Evolutionary conservation across 352 stramenopile species (phyloP).

Genomic region (Pilasporangium apinafurcum): DNA sequence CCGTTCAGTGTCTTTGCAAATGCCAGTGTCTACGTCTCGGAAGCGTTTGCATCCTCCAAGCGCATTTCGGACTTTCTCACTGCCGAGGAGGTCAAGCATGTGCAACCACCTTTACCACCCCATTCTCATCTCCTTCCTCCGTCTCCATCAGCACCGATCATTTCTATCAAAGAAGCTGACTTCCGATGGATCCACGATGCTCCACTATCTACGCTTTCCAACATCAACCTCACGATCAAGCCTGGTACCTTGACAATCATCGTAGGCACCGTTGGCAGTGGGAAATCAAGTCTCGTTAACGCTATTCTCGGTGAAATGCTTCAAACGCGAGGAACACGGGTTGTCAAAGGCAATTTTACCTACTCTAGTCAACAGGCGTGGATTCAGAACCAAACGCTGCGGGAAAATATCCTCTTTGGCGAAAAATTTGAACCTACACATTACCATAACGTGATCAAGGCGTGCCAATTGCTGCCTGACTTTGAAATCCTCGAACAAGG

Average conservation of each 20-base stretch:
- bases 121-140: too few species aligned
- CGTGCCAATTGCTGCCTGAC: slow-evolving; percentile 83
- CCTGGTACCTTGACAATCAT: slow-evolving; percentile 34
- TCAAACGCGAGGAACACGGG: slow-evolving; percentile 10
- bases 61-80: slow-evolving; percentile 34
- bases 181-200: slow-evolving; percentile 24
- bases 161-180: slow-evolving; percentile 15
- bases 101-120: too few species aligned
- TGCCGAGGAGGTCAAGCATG: slow-evolving; percentile 26
- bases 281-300: slow-evolving; percentile 44
- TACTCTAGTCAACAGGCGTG: slow-evolving; percentile 39
- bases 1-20: slow-evolving; percentile 53
- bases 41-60: slow-evolving; percentile 32
- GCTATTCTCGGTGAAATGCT: slow-evolving; percentile 46
- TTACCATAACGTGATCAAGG: slow-evolving; percentile 46
- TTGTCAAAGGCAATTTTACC: slow-evolving; percentile 22
- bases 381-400: slow-evolving; percentile 42
- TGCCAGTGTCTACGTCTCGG: slow-evolving; percentile 32
- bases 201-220: slow-evolving; percentile 15
- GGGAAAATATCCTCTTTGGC: slow-evolving; percentile 58
- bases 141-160: not conserved
- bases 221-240: slow-evolving; percentile 48
- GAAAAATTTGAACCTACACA: slow-evolving; percentile 22
- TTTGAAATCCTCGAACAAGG: slow-evolving; percentile 79
- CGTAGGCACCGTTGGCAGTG: slow-evolving; percentile 39